phyloP scores from a whole-genome alignment of 2,329 filamentous ascomycete genomes.

The Pyricularia sp. region DNA sequence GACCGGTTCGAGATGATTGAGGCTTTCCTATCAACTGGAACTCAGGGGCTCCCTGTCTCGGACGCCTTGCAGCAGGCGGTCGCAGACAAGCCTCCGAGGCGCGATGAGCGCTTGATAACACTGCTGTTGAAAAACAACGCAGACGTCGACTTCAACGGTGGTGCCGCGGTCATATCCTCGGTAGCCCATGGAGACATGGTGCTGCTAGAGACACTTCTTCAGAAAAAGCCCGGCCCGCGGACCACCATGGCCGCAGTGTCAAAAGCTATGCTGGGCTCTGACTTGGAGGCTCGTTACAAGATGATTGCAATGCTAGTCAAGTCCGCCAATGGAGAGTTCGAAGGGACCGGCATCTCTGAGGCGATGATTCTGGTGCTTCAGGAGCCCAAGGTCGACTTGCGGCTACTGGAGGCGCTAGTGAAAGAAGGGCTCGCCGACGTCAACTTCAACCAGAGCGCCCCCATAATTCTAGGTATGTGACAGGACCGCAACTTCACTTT shows the following conservation, averaged over 20 bases:
- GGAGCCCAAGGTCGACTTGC: conserved; percentile 37
- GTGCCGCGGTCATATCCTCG: conserved; percentile 36
- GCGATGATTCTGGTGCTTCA: conserved; percentile 33
- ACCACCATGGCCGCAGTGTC: conserved; percentile 38
- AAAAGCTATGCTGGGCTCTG: conserved; percentile 34
- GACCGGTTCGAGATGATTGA: conserved; percentile 40
- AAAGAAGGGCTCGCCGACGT: conserved; percentile 43
- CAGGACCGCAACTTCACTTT: neutral
- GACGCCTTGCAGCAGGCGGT: conserved; percentile 43
- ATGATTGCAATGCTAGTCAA: conserved; percentile 37
- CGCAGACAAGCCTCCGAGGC: conserved; percentile 32
- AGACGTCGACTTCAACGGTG: conserved; percentile 44
- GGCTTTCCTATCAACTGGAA: conserved; percentile 34
- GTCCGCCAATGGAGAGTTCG: conserved; percentile 25
- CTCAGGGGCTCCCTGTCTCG: conserved; percentile 36
- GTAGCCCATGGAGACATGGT: conserved; percentile 37
- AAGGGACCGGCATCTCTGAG: conserved; percentile 28
- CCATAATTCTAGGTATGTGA: conserved; percentile 26
- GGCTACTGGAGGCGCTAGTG: conserved; percentile 37
- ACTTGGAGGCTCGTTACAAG: conserved; percentile 31
- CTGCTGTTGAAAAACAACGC: conserved; percentile 42
- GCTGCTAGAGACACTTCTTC: conserved; percentile 34
- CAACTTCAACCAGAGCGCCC: conserved; percentile 35
- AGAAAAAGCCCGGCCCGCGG: conserved; percentile 33
- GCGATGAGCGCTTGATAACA: conserved; percentile 42